Base-by-base conservation (phyloP, 1,284 basidiomycete genomes). In the Tetrapyrgos nigripes region DNA sequence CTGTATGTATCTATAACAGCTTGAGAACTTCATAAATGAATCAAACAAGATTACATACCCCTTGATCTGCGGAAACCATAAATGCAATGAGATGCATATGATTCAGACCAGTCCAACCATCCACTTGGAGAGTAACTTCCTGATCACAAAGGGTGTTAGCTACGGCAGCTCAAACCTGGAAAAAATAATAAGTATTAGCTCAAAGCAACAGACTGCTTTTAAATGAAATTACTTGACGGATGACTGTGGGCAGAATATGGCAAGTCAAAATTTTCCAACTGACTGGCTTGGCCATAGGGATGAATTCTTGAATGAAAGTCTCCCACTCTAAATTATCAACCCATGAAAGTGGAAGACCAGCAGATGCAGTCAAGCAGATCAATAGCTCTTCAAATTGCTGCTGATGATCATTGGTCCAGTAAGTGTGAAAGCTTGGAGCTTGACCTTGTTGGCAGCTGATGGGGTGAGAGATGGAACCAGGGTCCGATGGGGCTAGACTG, bases 61-160 rank as follows among this genome's bases (percentile, higher is more conserved):
- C 43, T 23, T 35, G 17, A 37, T 50, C 48, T 5, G 31, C 53
- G n/a, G 48, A 56, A 19, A 62, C n/a, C 61, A 62, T 59, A 43
- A 62, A 59, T 26, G 58, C 61, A 3, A 61, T 11, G 9, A 54
- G 43, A 47, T 61, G 56, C 21, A 50, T 44, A 40, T 58, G 44
- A 31, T 61, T 61, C 4, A 49, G 28, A 5, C 61, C 61, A 23
- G 61, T 49, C 61, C 57, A 59, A 6, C 61, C 61, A 57, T 62
- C 61, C 4, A 13, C 19, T 45, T 59, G 58, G 21, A 50, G 37
- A 13, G 60, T 61, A 2, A 43, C 56, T 13, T 50, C 26, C 8
- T 14, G 31, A 33, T 14, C 31, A 33, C 14, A 33, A 33, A 33
- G 9, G 8, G 31, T 8, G 8, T 8, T 14, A 33, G 31, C 31